phyloP scores from a whole-genome alignment of 371 early-diverging fungal genomes.

The Actinomortierella wolfii region DNA sequence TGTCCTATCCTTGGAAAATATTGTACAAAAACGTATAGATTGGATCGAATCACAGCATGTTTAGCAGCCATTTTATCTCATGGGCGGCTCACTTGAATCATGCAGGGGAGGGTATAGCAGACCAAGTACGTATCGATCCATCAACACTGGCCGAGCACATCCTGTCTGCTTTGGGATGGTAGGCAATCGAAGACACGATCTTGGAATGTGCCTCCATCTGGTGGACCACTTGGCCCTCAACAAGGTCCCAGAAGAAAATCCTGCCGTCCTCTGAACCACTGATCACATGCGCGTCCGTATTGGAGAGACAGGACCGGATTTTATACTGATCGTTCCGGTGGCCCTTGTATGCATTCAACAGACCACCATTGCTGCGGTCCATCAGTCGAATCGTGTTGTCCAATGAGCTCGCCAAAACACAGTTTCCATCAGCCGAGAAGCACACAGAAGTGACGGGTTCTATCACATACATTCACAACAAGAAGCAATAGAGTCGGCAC shows the following conservation, averaged over 20 bases:
- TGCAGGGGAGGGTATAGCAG: constrained; percentile 7
- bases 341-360: constrained; percentile 80
- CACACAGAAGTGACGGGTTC: constrained; percentile 82
- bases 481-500: not conserved
- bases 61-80: no score
- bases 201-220: constrained; percentile 53
- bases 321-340: constrained; percentile 82
- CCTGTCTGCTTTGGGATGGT: constrained; percentile 54
- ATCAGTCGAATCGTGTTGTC: constrained; percentile 82
- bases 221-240: constrained; percentile 51
- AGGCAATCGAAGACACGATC: constrained; percentile 58
- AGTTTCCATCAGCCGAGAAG: constrained; percentile 76
- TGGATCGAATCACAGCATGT: no score
- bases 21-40: no score
- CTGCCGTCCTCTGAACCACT: constrained; percentile 93
- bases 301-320: constrained; percentile 68
- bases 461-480: constrained; percentile 22
- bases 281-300: constrained; percentile 76
- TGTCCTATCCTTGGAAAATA: no score
- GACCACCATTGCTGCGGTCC: constrained; percentile 77
- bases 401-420: constrained; percentile 75
- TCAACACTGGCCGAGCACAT: constrained; percentile 61
- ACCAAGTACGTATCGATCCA: constrained; percentile 49
- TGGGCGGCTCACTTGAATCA: no score
- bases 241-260: constrained; percentile 83